phyloP scores from a whole-genome alignment of 441 rosid genomes.

The Pelargonium cotyledonis region DNA sequence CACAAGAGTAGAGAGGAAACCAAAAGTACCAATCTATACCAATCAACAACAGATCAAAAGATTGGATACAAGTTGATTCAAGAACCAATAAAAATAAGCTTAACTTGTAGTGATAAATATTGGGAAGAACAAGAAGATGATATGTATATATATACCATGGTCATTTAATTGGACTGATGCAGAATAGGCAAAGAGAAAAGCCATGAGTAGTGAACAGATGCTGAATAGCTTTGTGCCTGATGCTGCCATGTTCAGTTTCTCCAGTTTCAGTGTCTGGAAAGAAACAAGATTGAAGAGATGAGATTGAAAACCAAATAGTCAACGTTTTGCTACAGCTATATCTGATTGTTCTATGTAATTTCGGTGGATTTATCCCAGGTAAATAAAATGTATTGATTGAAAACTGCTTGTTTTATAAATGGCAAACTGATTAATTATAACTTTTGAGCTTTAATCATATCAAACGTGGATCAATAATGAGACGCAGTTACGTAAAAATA shows the following conservation, averaged over 20 bases:
- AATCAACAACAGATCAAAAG: not conserved
- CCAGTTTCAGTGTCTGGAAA: slow-evolving; percentile 11
- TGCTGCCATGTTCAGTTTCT: slow-evolving; percentile 31
- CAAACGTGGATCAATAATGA: too few species aligned
- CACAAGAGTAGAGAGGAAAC: slow-evolving; percentile 69
- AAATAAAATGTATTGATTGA: too few species aligned
- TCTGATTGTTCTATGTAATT: not conserved
- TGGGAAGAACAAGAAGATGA: not conserved
- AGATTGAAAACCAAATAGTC: slow-evolving; percentile 17
- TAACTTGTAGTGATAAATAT: too few species aligned
- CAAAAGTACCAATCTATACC: slow-evolving; percentile 74
- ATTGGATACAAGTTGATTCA: not conserved
- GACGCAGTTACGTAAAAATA: too few species aligned
- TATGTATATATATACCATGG: slow-evolving; percentile 33
- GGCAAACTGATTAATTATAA: too few species aligned
- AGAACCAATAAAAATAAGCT: too few species aligned
- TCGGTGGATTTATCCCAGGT: too few species aligned
- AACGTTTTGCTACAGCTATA: slow-evolving; percentile 11
- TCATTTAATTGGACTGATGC: slow-evolving; percentile 81
- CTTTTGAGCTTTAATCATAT: too few species aligned
- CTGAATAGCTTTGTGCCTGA: slow-evolving; percentile 27
- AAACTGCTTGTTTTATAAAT: too few species aligned
- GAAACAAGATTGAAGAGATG: not conserved
- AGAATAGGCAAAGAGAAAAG: slow-evolving; percentile 63
- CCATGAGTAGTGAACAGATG: slow-evolving; percentile 55